Evolutionary conservation across 805 yeast genomes (phyloP).

Genomic region (Saturnispora ahearnii): DNA sequence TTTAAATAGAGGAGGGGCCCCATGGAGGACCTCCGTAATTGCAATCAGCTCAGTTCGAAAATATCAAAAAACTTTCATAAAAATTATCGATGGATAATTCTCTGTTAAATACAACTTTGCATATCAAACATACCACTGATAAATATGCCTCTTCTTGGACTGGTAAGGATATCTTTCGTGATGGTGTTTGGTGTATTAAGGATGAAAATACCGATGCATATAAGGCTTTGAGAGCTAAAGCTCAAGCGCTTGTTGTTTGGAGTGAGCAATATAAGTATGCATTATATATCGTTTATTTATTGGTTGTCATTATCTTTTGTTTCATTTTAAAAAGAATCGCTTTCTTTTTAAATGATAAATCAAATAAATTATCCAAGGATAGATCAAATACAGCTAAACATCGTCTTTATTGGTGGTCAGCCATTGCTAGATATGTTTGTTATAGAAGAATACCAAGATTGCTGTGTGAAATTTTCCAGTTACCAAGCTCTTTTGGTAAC

Average conservation of each 20-base stretch:
- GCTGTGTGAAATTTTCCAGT: constrained; percentile 30
- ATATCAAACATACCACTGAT: constrained; percentile 1
- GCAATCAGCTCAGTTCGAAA: too few species aligned
- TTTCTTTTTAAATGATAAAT: constrained; percentile 17
- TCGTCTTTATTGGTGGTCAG: constrained; percentile 18
- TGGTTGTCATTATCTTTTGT: constrained; percentile 29
- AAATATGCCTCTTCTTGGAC: neutral
- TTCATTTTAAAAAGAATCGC: constrained; percentile 26
- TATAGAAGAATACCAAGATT: constrained; percentile 28
- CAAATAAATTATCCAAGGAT: constrained; percentile 1
- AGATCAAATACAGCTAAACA: constrained; percentile 2
- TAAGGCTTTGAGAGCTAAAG: constrained; percentile 14
- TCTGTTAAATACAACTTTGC: neutral
- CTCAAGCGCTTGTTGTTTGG: constrained; percentile 26
- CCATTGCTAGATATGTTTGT: constrained; percentile 25
- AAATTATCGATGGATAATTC: neutral
- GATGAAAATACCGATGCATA: constrained; percentile 20
- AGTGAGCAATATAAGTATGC: constrained; percentile 30
- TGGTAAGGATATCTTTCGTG: constrained; percentile 7
- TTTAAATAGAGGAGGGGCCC: too few species aligned
- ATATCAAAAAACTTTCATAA: too few species aligned
- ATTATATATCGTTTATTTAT: constrained; percentile 32
- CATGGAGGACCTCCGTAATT: too few species aligned
- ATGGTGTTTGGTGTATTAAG: constrained; percentile 16
- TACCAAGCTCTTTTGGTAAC: constrained; percentile 31